phyloP scores from a whole-genome alignment of 805 yeast species.

The Komagataella pastoris region DNA sequence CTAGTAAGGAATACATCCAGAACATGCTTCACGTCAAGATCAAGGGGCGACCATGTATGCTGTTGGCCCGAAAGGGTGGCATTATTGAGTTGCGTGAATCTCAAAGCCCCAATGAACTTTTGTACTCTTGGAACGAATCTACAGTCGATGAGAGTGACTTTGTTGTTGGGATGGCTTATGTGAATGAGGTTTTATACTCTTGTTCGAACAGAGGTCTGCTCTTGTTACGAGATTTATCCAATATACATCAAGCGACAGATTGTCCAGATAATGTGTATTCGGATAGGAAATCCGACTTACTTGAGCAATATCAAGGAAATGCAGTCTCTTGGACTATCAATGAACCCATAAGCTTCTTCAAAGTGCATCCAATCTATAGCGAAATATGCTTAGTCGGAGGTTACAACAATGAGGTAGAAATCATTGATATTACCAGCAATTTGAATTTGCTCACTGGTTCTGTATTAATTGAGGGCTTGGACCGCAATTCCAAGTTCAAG shows the following conservation, averaged over 20 bases:
- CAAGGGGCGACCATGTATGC: background rate
- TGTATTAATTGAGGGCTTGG: conserved; percentile 3
- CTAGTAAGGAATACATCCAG: background rate
- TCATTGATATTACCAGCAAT: conserved; percentile 4
- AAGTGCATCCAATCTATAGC: conserved; percentile 2
- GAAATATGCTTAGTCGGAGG: conserved; percentile 6
- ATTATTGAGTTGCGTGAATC: conserved; percentile 8
- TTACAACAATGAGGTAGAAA: conserved; percentile 4
- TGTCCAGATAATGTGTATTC: background rate
- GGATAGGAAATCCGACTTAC: background rate
- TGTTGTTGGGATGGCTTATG: conserved; percentile 9
- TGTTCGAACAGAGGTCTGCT: conserved; percentile 13
- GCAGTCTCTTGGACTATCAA: conserved; percentile 1
- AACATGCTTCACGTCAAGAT: background rate
- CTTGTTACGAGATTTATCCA: conserved; percentile 8
- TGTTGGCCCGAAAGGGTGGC: conserved; percentile 5
- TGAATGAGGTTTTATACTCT: conserved; percentile 7
- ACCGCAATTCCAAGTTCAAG: background rate
- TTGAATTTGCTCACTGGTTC: conserved; percentile 1
- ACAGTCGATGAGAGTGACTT: conserved; percentile 9
- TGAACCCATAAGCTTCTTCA: conserved; percentile 6
- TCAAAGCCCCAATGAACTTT: conserved; percentile 1
- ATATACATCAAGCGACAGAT: conserved; percentile 4
- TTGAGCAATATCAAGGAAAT: background rate
- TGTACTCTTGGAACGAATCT: conserved; percentile 7